Base-by-base conservation (phyloP, 495 filamentous ascomycete genomes). In the Glutinoglossum americanum region DNA sequence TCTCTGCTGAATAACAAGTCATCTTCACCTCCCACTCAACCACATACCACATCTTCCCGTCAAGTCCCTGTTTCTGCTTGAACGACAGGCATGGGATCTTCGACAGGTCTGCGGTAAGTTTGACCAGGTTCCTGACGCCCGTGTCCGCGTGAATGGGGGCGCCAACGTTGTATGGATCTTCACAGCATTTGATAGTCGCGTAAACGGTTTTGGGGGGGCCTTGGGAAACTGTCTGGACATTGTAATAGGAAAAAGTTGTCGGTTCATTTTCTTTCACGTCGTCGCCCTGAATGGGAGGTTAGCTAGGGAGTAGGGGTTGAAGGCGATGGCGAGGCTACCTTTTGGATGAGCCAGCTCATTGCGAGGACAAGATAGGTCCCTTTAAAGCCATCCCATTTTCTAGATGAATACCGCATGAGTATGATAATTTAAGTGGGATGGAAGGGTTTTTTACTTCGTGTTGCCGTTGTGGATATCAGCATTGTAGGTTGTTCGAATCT, bases 391-490 rank as follows among this genome's bases (percentile, higher is more conserved):
- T 45, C 41, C 41, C 41, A 45, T 45, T 45, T 45, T n/a, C 41
- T 45, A 45, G 17, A 21, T 5, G 4, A n/a, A 23, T 1, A 3
- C 13, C 10, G n/a, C 2, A n/a, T 45, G 17, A 45, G 41, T 45
- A 45, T 2, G n/a, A 23, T 23, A 21, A 4, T 3, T 45, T 3
- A n/a, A 21, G 17, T 21, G n/a, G 5, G n/a, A 21, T 21, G 9
- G 3, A 3, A 33, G 5, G 19, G 51, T 51, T 21, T 57, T 54
- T 62, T 54, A 67, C 68, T 54, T 61, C 57, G 63, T 63, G 1
- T 25, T 28, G 11, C 13, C 28, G 27, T 68, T 62, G 55, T 72
- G 68, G 17, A 64, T 51, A 19, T 13, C 11, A 10, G 23, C 21
- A 1, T 62, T 39, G 49, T 63, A 71, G 3, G n/a, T 47, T 2